Percentiles rank a stretch among this genome's conserved stretches.
These are phyloP conservation scores for maize (Zea mays) DNA, from an alignment of 176 grass and related monocot genomes.

Conservation along the genomic window Zm-B73-REFERENCE-NAM-5.0 NC_050102.1:132610001-132610500, in stretches of 20 bases:
- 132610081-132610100: neutral
- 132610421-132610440: slow-evolving; percentile 29
- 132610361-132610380: slow-evolving; percentile 71
- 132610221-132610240: neutral
- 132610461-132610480: slow-evolving; percentile 27
- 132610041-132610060: slow-evolving; percentile 16
- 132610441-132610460: slow-evolving; percentile 51
- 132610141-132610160: slow-evolving; percentile 17
- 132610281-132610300: slow-evolving; percentile 8
- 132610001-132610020: slow-evolving; percentile 24
- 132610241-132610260: neutral
- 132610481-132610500: neutral
- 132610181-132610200: slow-evolving; percentile 18
- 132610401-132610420: neutral
- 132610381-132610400: slow-evolving; percentile 35
- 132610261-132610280: neutral
- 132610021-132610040: slow-evolving; percentile 35
- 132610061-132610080: slow-evolving; percentile 8
- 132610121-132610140: slow-evolving; percentile 9
- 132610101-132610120: slow-evolving; percentile 34
- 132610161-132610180: slow-evolving; percentile 32
- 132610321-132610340: slow-evolving; percentile 28
- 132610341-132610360: slow-evolving; percentile 24
- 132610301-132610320: slow-evolving; percentile 46
- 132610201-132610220: neutral